These are phyloP conservation scores for Zychaea mexicana DNA, from an alignment of 371 early-diverging fungal species.

Conservation along the genomic window DNA sequence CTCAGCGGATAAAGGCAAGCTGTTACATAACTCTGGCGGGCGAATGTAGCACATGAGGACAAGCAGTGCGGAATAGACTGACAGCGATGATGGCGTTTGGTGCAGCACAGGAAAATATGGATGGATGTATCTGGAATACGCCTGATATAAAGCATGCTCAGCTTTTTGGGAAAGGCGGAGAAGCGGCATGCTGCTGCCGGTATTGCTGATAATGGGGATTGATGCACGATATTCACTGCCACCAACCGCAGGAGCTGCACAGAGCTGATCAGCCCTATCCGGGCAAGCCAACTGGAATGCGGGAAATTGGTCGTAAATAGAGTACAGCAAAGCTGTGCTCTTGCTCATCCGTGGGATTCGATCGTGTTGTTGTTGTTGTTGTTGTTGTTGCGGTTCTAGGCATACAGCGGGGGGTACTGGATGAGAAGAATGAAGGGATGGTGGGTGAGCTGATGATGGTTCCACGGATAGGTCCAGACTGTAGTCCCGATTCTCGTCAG, in stretches of 20 bases:
- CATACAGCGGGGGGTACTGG: no score
- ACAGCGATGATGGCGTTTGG: neutral
- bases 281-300: neutral
- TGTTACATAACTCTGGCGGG: neutral
- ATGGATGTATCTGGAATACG: neutral
- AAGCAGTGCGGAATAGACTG: neutral
- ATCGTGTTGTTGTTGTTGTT: neutral
- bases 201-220: neutral
- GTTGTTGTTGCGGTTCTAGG: neutral
- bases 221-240: no score
- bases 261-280: neutral
- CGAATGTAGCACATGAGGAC: neutral
- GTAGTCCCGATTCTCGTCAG: neutral
- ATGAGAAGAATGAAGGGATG: no score
- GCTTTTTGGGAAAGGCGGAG: neutral
- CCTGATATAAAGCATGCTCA: neutral
- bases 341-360: neutral
- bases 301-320: neutral
- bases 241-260: neutral
- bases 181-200: neutral
- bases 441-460: slow-evolving; percentile 1
- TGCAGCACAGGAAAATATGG: slow-evolving; percentile 6
- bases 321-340: neutral
- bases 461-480: neutral
- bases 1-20: neutral